Base-by-base conservation (phyloP, 1,284 basidiomycete genomes). In the Ceratobasidium sp. region DNA sequence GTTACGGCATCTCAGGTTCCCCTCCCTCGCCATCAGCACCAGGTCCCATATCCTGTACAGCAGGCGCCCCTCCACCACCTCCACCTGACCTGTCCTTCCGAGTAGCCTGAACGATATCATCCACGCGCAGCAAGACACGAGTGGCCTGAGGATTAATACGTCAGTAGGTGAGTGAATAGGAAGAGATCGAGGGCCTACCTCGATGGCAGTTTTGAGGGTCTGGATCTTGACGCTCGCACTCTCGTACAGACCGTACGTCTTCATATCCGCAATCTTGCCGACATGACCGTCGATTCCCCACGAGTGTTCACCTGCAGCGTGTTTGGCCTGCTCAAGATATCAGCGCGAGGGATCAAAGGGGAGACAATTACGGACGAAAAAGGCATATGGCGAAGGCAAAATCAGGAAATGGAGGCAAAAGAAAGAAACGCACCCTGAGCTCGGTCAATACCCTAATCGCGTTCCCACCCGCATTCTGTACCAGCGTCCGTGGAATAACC, bases 191-290 rank as follows among this genome's bases (percentile, higher is more conserved):
- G 7, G 7, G 76, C 77, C 4, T 71, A 87, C 90, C 85, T 98
- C 95, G 74, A 98, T 91, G 17, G 96, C 96, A 10, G 96, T 99
- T 86, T 99, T 98, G 77, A 98, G 82, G 20, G 91, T 98, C 84
- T 98, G 96, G 58, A 97, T 91, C 90, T 98, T 98, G 76, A 99
- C 96, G 72, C 93, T 95, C 1, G 96, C 94, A 43, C 90, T 93
- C 81, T 99, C 97, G 74, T 95, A 94, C 69, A 99, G 81, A 0
- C 95, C 95, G 78, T 98, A 97, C 62, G 83, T 81, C 78, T 94
- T 94, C 96, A 98, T 98, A 77, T 98, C 93, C 42, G 92, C 91
- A 47, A 97, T 89, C 79, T 96, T 96, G 49, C 96, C 96, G 2
- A 90, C 94, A 76, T 98, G 92, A 38, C 96, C 96, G 74, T 99